A percentile compares a stretch with the other conserved stretches of the same genome.
These are phyloP conservation scores for Ophiostoma himal-ulmi DNA, from an alignment of 2,329 filamentous ascomycete genomes.

Conservation along the genomic window DNA sequence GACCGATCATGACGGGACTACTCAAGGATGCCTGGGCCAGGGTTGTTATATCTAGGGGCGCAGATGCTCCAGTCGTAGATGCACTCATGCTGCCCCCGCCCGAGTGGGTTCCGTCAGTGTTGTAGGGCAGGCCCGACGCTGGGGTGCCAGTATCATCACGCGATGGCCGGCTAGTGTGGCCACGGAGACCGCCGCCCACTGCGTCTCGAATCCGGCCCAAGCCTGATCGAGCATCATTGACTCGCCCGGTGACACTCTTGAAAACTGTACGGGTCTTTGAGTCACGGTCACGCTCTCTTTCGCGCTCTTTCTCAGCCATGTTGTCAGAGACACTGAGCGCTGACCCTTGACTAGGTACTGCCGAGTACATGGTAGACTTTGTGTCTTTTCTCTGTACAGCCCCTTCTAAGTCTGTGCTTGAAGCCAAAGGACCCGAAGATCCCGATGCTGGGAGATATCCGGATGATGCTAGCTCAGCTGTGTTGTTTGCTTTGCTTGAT, in stretches of 20 bases:
- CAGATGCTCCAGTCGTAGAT: conserved; percentile 24
- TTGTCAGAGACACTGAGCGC: conserved; percentile 36
- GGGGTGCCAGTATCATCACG: conserved; percentile 45
- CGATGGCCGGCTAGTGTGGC: conserved; percentile 50
- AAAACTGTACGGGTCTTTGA: conserved; percentile 56
- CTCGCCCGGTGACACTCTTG: conserved; percentile 72
- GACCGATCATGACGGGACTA: conserved; percentile 40
- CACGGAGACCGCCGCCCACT: conserved; percentile 57
- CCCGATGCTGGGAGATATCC: neutral
- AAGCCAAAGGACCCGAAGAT: neutral
- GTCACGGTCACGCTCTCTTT: conserved; percentile 7
- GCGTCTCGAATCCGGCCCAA: conserved; percentile 81
- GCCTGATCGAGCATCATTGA: conserved; percentile 74
- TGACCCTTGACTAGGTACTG: conserved; percentile 40
- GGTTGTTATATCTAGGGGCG: conserved; percentile 33
- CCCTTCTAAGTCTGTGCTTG: neutral
- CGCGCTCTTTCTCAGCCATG: neutral
- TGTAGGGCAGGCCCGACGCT: neutral
- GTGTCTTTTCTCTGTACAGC: conserved; percentile 42
- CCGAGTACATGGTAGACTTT: conserved; percentile 39
- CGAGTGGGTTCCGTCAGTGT: neutral
- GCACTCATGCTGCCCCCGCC: neutral
- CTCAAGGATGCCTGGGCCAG: conserved; percentile 37
- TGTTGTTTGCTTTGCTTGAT: neutral
- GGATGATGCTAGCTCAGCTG: neutral